Conservation (phyloP, 768 basidiomycete species). For the Pleurotus citrinopileatus region DNA sequence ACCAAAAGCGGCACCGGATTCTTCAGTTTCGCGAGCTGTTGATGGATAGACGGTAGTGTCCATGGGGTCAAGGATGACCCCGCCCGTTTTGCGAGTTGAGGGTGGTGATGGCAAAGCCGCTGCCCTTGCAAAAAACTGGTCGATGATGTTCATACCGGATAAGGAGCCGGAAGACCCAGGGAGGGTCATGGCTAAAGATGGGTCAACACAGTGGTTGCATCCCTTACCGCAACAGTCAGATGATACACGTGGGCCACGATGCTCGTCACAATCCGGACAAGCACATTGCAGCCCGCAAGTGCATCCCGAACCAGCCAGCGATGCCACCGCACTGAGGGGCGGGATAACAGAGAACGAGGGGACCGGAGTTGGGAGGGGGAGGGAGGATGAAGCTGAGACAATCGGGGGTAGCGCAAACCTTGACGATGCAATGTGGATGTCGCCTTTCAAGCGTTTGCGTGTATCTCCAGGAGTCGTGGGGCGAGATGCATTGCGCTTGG, state of each 20-base stretch:
- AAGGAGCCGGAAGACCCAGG: background rate
- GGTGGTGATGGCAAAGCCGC: slow-evolving; percentile 69
- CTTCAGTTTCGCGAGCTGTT: slow-evolving; percentile 31
- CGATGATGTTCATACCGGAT: slow-evolving; percentile 36
- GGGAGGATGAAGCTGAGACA: slow-evolving; percentile 24
- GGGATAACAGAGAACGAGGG: slow-evolving; percentile 59
- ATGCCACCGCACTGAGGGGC: slow-evolving; percentile 53
- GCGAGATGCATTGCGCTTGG: slow-evolving; percentile 6
- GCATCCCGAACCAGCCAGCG: slow-evolving; percentile 67
- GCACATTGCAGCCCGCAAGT: slow-evolving; percentile 67
- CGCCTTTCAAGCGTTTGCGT: slow-evolving; percentile 16
- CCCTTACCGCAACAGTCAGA: slow-evolving; percentile 22
- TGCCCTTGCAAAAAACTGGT: slow-evolving; percentile 64
- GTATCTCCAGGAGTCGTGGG: slow-evolving; percentile 30
- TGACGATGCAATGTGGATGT: slow-evolving; percentile 16
- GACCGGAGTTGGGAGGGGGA: slow-evolving; percentile 20
- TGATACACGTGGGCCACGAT: slow-evolving; percentile 53
- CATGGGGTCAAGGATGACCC: slow-evolving; percentile 44
- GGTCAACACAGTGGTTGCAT: slow-evolving; percentile 42
- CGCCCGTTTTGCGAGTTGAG: slow-evolving; percentile 33
- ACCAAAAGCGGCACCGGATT: slow-evolving; percentile 41
- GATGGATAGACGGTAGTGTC: slow-evolving; percentile 44
- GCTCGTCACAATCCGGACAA: slow-evolving; percentile 73
- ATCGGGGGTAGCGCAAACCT: slow-evolving; percentile 51
- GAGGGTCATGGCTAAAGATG: slow-evolving; percentile 8